phyloP scores from a whole-genome alignment of 164 flowering plant species.

The Dillenia turbinata region DNA sequence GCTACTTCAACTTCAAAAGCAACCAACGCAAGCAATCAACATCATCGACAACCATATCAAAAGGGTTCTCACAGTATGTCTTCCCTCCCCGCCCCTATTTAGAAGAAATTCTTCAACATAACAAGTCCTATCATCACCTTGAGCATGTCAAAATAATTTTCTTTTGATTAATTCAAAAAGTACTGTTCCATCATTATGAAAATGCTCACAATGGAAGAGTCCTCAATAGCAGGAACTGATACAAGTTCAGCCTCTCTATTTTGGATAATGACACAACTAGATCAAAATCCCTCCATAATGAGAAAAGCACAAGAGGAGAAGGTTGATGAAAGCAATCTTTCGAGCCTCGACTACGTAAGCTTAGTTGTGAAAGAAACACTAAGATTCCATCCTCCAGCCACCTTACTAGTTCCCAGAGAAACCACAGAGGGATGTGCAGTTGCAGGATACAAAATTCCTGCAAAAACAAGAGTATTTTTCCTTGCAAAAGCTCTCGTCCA shows the following conservation, averaged over 20 bases:
- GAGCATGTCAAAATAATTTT: too few relatives aligned
- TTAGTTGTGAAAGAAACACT: conserved; percentile 30
- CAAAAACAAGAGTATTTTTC: conserved; percentile 26
- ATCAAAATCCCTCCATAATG: conserved; percentile 26
- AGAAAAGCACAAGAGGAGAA: conserved; percentile 21
- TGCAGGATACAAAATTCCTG: conserved; percentile 23
- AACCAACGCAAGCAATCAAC: conserved; percentile 4
- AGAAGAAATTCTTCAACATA: not conserved
- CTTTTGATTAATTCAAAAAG: too few relatives aligned
- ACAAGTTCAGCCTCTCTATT: conserved; percentile 18
- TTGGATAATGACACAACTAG: conserved; percentile 41
- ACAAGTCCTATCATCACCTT: too few relatives aligned
- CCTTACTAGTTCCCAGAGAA: conserved; percentile 39
- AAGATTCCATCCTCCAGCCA: conserved; percentile 39
- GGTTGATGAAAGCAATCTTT: conserved; percentile 23
- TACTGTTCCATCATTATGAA: too few relatives aligned
- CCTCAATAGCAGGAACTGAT: conserved; percentile 34
- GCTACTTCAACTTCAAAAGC: conserved; percentile 26
- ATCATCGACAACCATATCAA: conserved; percentile 24
- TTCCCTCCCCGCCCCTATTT: conserved; percentile 16
- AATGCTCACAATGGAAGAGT: conserved; percentile 18
- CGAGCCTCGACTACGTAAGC: conserved; percentile 22
- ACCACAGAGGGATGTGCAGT: conserved; percentile 19
- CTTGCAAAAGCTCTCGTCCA: conserved; percentile 25
- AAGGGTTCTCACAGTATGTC: conserved; percentile 23